Conservation (phyloP, 768 basidiomycete genomes). For the Kwoniella sp. region DNA sequence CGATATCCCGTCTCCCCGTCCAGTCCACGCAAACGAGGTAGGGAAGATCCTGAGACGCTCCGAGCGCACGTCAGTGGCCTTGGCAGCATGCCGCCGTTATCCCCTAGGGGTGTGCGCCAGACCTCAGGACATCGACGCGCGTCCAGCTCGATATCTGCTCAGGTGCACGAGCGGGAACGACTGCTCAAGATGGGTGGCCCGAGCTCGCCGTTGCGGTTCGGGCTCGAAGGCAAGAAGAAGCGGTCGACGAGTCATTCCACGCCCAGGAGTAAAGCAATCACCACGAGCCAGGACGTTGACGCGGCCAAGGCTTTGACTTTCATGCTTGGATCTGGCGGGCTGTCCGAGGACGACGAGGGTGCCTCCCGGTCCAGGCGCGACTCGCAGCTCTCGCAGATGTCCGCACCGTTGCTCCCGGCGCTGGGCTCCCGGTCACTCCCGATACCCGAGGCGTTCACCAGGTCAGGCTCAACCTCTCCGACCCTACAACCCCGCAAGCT, state of each 20-base stretch:
- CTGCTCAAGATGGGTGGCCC: neutral
- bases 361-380: neutral
- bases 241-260: conserved; percentile 37
- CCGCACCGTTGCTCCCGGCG: conserved; percentile 3
- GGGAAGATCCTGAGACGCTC: conserved; percentile 18
- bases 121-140: conserved; percentile 12
- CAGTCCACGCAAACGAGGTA: conserved; percentile 34
- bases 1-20: conserved; percentile 20
- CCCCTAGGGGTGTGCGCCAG: neutral
- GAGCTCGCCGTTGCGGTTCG: conserved; percentile 12
- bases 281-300: conserved; percentile 41
- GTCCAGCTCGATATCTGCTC: conserved; percentile 7
- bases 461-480: conserved; percentile 8
- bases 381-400: neutral
- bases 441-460: conserved; percentile 15
- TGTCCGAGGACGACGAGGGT: neutral
- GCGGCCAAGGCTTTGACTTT: conserved; percentile 43
- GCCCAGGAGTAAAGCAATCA: conserved; percentile 5
- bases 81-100: conserved; percentile 4
- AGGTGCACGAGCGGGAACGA: neutral
- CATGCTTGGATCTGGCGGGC: conserved; percentile 32
- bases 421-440: conserved; percentile 14
- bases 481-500: conserved; percentile 4
- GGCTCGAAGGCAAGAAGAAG: conserved; percentile 27
- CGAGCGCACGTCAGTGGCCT: conserved; percentile 3